Conservation (phyloP, 208 protist genomes). For the Leishmania tarentolae region DNA sequence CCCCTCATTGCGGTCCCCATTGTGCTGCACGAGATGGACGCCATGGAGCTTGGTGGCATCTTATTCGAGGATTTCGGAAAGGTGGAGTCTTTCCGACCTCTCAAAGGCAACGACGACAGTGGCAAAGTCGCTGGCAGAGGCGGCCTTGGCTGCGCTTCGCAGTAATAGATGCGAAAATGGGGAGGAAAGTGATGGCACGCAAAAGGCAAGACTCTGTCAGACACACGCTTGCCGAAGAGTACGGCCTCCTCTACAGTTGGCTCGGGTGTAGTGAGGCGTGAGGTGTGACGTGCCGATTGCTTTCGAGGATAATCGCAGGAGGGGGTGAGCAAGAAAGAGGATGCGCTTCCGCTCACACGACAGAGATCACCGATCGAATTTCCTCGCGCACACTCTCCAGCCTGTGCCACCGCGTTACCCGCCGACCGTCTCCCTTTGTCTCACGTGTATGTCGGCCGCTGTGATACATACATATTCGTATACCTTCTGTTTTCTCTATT, state of each 20-base stretch:
- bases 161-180: slow-evolving; percentile 2
- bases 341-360: not conserved
- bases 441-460: not conserved
- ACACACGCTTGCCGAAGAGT: not conserved
- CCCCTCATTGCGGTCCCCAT: slow-evolving; percentile 67
- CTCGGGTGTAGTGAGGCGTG: not conserved
- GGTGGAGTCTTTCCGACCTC: not conserved
- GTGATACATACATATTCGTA: not conserved
- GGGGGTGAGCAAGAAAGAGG: not conserved
- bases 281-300: not conserved
- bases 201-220: not conserved
- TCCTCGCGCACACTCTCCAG: not conserved
- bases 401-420: not conserved
- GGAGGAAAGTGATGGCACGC: no score
- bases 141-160: slow-evolving; percentile 9
- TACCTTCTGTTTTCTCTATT: not conserved
- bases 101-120: slow-evolving; percentile 16
- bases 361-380: not conserved
- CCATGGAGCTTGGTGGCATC: slow-evolving; percentile 58
- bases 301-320: not conserved
- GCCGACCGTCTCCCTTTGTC: not conserved
- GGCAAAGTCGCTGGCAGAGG: slow-evolving; percentile 16
- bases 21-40: slow-evolving; percentile 70
- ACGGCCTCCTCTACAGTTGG: not conserved
- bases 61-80: slow-evolving; percentile 85